Base-by-base conservation (phyloP, 1,284 basidiomycete species). In the Tetrapyrgos nigripes region DNA sequence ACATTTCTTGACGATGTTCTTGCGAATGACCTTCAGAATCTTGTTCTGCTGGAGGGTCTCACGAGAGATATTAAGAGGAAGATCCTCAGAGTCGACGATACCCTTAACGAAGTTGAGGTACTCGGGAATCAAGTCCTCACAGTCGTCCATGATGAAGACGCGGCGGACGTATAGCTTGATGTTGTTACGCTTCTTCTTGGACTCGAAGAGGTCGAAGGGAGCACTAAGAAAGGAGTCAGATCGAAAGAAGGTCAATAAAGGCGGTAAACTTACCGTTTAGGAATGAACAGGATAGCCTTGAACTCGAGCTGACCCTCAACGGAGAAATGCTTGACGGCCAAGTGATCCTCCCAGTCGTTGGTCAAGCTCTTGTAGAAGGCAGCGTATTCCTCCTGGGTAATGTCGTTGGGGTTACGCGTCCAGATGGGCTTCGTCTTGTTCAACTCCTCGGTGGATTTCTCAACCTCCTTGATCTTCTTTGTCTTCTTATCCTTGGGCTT, bases 121-220 rank as follows among this genome's bases (percentile, higher is more conserved):
- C 80, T 99, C 97, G 71, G 97, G 97, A 74, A 99, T 98, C 75
- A 99, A 84, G 73, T 99, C 97, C 83, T 99, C 97, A 77, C 96
- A 98, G 82, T 99, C 97, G 81, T 99, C 97, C 93, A 97, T 98
- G 86, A 99, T 99, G 86, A 99, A 99, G 71, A 99, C 97, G 61
- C 97, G 95, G 83, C 97, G 96, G 70, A 99, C 97, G 78, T 99
- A 99, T 77, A 99, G 95, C 85, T 99, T 99, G 87, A 99, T 98
- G 92, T 98, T 99, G 89, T 98, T 98, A 74, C 97, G 94, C 90
- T 99, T 99, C 93, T 99, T 99, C 93, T 99, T 99, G 68, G 93
- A 94, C 86, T 99, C 97, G 81, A 99, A 99, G 78, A 99, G 91
- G 75, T 99, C 97, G 79, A 99, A 99, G 57, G 97, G 96, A 47